Evolutionary conservation across 1,139 yeast species (phyloP).

Genomic region (Sugiyamaella japonica): DNA sequence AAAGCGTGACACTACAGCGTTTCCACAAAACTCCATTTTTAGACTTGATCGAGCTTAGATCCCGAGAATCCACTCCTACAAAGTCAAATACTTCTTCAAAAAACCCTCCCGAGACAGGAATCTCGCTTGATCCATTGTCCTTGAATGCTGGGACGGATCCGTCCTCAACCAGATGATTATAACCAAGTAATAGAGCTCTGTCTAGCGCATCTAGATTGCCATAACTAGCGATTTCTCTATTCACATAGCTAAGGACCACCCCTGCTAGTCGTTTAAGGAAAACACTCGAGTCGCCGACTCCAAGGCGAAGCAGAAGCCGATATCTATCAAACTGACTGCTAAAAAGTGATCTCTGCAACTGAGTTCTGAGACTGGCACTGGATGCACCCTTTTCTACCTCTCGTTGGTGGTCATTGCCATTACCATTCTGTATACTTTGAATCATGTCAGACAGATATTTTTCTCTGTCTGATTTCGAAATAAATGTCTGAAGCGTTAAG

Average conservation of each 20-base stretch:
- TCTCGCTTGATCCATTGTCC: slow-evolving; percentile 8
- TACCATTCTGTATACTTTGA: slow-evolving; percentile 1
- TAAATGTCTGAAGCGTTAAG: slow-evolving; percentile 21
- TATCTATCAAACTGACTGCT: slow-evolving; percentile 18
- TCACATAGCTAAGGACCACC: slow-evolving; percentile 5
- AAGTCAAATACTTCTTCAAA: slow-evolving; percentile 30
- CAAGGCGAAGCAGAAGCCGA: slow-evolving; percentile 25
- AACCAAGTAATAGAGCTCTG: slow-evolving; percentile 10
- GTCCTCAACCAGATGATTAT: slow-evolving; percentile 25
- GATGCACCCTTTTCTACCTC: background rate
- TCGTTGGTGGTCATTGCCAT: background rate
- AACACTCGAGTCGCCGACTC: slow-evolving; percentile 13
- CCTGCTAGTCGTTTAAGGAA: slow-evolving; percentile 22
- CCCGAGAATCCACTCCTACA: background rate
- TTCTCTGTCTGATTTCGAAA: slow-evolving; percentile 19
- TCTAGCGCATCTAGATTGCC: slow-evolving; percentile 15
- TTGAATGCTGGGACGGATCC: slow-evolving; percentile 14
- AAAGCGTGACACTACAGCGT: slow-evolving; percentile 30
- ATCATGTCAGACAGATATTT: slow-evolving; percentile 1
- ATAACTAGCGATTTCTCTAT: background rate
- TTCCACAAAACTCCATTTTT: slow-evolving; percentile 26
- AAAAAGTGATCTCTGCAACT: slow-evolving; percentile 9
- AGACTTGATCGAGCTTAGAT: slow-evolving; percentile 18
- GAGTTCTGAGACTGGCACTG: background rate
- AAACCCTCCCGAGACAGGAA: slow-evolving; percentile 24